These are phyloP conservation scores for Racocetra persica DNA, from an alignment of 371 early-diverging fungal genomes.

Conservation along the genomic window DNA sequence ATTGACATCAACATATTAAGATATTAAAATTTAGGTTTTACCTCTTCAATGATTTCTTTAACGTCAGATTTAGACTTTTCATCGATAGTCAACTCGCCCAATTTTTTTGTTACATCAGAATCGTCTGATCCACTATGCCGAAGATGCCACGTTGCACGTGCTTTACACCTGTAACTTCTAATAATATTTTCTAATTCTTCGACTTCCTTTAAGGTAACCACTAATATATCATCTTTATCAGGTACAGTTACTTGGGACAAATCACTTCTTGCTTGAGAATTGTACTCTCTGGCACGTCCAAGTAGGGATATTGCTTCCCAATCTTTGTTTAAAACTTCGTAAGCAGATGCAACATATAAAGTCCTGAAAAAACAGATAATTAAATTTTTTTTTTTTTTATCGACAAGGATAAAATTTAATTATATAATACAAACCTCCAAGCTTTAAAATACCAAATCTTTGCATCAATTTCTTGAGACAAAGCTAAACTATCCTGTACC, in stretches of 20 bases:
- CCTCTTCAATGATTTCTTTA: background rate
- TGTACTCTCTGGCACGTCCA: constrained; percentile 66
- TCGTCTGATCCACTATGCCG: constrained; percentile 54
- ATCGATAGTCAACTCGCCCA: constrained; percentile 56
- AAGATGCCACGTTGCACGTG: constrained; percentile 66
- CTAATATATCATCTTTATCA: constrained; percentile 51
- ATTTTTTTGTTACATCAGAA: constrained; percentile 50
- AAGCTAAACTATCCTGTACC: constrained; percentile 58
- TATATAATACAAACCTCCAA: constrained; percentile 50
- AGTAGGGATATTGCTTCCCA: constrained; percentile 69
- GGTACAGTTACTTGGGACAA: background rate
- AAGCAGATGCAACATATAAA: constrained; percentile 62
- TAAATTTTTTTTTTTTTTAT: background rate
- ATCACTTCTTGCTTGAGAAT: constrained; percentile 56
- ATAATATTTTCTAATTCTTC: constrained; percentile 57
- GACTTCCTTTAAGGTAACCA: constrained; percentile 56
- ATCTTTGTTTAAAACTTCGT: constrained; percentile 56
- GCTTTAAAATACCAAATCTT: constrained; percentile 62
- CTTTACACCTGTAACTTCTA: constrained; percentile 61
- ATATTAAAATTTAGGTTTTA: background rate
- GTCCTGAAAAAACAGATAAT: constrained; percentile 47
- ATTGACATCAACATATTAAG: background rate
- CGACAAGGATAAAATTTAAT: background rate
- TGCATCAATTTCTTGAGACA: constrained; percentile 62
- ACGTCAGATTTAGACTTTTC: constrained; percentile 49